Evolutionary conservation across 1,284 basidiomycete species (phyloP), one percentile per base, ranked within the genome.

Genomic region (Cryptococcus sp.): DNA sequence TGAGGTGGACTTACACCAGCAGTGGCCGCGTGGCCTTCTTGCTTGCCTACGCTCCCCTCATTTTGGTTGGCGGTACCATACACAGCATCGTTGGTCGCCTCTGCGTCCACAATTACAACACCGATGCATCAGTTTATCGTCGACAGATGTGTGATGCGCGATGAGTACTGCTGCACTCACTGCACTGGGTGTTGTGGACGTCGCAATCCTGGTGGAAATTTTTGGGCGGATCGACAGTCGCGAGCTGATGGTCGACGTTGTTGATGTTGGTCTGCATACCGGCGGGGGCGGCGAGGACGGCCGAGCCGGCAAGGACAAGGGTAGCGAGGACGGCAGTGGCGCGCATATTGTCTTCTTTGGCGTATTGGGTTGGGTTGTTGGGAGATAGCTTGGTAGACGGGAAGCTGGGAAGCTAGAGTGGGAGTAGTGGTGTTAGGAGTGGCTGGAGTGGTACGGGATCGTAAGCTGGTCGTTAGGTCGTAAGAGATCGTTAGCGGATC

Each of bases 181-280:
- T 55, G 22, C 58, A 60, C 43, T 60, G 58, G 20, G 53, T 50
- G 41, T 60, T 60, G 39, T 56, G 54, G 11, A 42, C 51, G 45
- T 60, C 58, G 25, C 58, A 60, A 30, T 60, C 54, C 47, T 60
- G 58, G 35, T 60, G 58, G 30, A 60, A 50, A 16, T 60, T 47
- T 42, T 60, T 60, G 5, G 58, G 58, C 27, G 54, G 53, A n/a
- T 55, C 54, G 42, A 47, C 46, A 13, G 50, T 51, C 11, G 53
- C 49, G 11, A 60, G 42, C 17, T 52, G 45, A 30, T 60, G 55
- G 41, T 60, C 58, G 15, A 60, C 40, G 4, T 42, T 48, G 38
- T 58, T 52, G 15, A 41, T 47, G 10, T 58, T 58, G 19, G 54
- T 23, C 8, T 46, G 55, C 6, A 50, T 4, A 48, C 38, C n/a